Evolutionary conservation across 768 basidiomycete species (phyloP), one percentile per base, ranked within the genome.

Genomic region (Leucogyrophana mollusca): DNA sequence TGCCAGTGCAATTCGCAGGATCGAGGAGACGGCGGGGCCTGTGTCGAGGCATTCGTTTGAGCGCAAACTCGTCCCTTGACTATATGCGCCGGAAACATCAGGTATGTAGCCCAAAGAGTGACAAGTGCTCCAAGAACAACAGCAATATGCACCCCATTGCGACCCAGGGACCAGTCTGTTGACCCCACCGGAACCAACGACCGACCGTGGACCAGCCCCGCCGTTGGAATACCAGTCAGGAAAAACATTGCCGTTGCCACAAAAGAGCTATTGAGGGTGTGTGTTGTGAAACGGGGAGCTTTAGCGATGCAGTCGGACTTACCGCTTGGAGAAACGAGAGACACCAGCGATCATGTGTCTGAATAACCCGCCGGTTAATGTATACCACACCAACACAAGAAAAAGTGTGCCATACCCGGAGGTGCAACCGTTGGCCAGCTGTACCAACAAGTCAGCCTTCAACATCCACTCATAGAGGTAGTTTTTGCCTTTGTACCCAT

Each of bases 321-420:
- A 79, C 82, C 82, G 72, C 42, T 60, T 25, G 34, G 82, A 83
- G 47, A 81, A 67, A 22, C 78, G 73, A 32, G 82, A 77, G 34
- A 83, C 43, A 23, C 83, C 83, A 48, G 72, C 73, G 45, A 85
- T 69, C 82, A 85, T 83, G 66, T 85, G 83, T 37, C 82, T 83
- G 44, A 4, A 43, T 21, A 40, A 35, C 40, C 20, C 32, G 37
- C 20, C 36, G 22, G 51, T 37, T 20, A 25, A 23, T 22, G 34
- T 24, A 32, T 13, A 45, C 34, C 18, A 34, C 10, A 40, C 30
- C 22, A 16, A 37, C 32, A 30, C 16, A 46, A 9, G 17, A 25
- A 25, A 2, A 25, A 34, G 22, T 17, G 30, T 34, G 17, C 42
- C 57, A 18, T 60, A 82, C 80, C 82, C 82, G 14, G 82, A 84